Conservation (phyloP, 306 rosid genomes). For the Dalbergia oliveri region DNA sequence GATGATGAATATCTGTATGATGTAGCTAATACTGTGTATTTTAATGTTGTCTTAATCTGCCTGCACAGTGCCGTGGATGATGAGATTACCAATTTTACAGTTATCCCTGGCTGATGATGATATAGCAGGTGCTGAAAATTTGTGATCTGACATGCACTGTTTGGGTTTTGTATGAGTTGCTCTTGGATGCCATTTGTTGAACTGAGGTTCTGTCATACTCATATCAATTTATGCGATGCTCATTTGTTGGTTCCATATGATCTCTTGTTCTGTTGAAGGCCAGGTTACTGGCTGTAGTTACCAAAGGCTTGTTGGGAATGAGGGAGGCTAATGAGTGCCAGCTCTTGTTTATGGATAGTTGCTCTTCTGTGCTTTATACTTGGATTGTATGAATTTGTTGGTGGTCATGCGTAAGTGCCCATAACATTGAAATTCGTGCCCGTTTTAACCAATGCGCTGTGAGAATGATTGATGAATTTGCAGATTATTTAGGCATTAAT, state of each 20-base stretch:
- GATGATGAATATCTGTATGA: too few species aligned
- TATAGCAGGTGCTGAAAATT: constrained; percentile 59
- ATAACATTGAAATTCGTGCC: too few species aligned
- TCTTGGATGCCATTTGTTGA: neutral
- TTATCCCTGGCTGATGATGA: constrained; percentile 94
- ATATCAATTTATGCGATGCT: too few species aligned
- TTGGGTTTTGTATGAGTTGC: too few species aligned
- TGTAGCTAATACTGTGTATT: neutral
- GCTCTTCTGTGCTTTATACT: too few species aligned
- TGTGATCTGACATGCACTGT: constrained; percentile 66
- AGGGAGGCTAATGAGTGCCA: too few species aligned
- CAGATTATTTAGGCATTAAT: neutral
- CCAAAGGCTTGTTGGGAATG: too few species aligned
- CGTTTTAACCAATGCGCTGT: too few species aligned
- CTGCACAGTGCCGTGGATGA: constrained; percentile 54
- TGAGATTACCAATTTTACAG: constrained; percentile 63
- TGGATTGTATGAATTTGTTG: too few species aligned
- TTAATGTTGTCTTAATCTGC: neutral
- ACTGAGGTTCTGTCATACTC: too few species aligned
- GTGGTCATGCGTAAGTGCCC: too few species aligned
- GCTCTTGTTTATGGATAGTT: too few species aligned
- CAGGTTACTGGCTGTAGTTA: neutral
- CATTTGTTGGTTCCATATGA: neutral
- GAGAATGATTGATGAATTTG: neutral
- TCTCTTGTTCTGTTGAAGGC: neutral